Evolutionary conservation across 2,329 filamentous ascomycete genomes (phyloP).

Genomic region (Emergomyces orientalis): DNA sequence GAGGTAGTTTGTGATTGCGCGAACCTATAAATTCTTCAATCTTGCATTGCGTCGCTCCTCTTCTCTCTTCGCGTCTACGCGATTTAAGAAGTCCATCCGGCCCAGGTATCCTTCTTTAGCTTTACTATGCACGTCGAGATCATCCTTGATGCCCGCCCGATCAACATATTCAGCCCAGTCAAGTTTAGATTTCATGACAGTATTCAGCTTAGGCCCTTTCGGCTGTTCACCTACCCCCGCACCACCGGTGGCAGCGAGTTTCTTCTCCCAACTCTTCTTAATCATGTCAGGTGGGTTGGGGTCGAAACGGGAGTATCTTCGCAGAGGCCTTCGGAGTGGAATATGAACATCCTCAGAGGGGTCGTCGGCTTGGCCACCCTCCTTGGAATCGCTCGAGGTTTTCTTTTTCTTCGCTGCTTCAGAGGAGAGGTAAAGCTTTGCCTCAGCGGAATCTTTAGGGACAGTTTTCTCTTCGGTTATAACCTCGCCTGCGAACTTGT

Average conservation of each 20-base stretch:
- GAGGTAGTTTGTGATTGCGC: not conserved
- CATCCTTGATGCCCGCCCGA: slow-evolving; percentile 51
- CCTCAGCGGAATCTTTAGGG: slow-evolving; percentile 46
- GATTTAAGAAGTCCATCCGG: slow-evolving; percentile 53
- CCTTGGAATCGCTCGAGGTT: slow-evolving; percentile 14
- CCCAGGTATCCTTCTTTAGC: slow-evolving; percentile 53
- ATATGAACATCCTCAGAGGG: slow-evolving; percentile 16
- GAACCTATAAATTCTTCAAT: slow-evolving; percentile 27
- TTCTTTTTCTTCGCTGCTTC: slow-evolving; percentile 28
- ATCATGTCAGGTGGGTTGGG: slow-evolving; percentile 37
- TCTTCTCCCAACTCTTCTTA: slow-evolving; percentile 38
- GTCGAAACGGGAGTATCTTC: slow-evolving; percentile 39
- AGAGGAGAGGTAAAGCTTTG: slow-evolving; percentile 42
- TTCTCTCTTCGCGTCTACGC: slow-evolving; percentile 48
- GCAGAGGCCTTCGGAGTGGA: slow-evolving; percentile 32
- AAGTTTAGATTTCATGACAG: slow-evolving; percentile 55
- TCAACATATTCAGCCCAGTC: slow-evolving; percentile 59
- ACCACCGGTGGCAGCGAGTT: slow-evolving; percentile 22
- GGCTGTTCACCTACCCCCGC: slow-evolving; percentile 20
- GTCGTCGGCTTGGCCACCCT: slow-evolving; percentile 9
- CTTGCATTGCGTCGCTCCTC: slow-evolving; percentile 47
- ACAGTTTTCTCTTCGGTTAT: slow-evolving; percentile 47
- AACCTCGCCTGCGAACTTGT: slow-evolving; percentile 48
- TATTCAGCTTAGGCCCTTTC: slow-evolving; percentile 53
- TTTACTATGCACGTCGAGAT: slow-evolving; percentile 52